Evolutionary conservation across 2,329 filamentous ascomycete genomes (phyloP).

Genomic region (Neoascochyta sp.): DNA sequence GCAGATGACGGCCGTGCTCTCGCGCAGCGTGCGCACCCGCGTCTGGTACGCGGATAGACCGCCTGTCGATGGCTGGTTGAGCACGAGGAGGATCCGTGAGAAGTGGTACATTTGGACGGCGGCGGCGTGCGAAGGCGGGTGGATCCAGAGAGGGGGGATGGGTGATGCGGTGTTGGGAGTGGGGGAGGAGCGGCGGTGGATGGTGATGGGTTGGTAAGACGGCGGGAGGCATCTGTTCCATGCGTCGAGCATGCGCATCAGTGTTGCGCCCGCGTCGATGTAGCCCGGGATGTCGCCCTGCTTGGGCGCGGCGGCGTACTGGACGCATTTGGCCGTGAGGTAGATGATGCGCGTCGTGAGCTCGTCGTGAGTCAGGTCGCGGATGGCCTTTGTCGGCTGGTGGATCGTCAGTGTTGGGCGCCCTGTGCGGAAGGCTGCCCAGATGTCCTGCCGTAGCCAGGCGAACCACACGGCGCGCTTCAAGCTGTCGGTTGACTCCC

Average conservation of each 20-base stretch:
- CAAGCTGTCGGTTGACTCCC: conserved; percentile 52
- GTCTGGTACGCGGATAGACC: conserved; percentile 48
- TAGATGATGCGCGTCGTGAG: conserved; percentile 54
- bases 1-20: conserved; percentile 48
- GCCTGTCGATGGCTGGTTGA: conserved; percentile 51
- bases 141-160: conserved; percentile 25
- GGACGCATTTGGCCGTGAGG: conserved; percentile 55
- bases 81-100: conserved; percentile 51
- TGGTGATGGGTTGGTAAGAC: conserved; percentile 44
- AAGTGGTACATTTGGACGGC: conserved; percentile 53
- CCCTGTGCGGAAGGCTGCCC: conserved; percentile 59
- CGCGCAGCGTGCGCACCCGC: conserved; percentile 44
- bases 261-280: conserved; percentile 46
- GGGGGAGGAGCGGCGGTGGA: conserved; percentile 10
- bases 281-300: conserved; percentile 34
- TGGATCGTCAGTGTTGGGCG: conserved; percentile 57
- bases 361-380: conserved; percentile 50
- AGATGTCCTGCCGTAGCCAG: conserved; percentile 62
- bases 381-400: conserved; percentile 49
- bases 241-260: conserved; percentile 50
- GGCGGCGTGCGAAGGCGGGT: conserved; percentile 36
- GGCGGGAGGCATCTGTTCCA: conserved; percentile 46
- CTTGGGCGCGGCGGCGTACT: conserved; percentile 53
- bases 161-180: conserved; percentile 1
- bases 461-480: conserved; percentile 62